These are phyloP conservation scores for Marasmius oreades DNA, from an alignment of 1,284 basidiomycete genomes.

Conservation along the genomic window DNA sequence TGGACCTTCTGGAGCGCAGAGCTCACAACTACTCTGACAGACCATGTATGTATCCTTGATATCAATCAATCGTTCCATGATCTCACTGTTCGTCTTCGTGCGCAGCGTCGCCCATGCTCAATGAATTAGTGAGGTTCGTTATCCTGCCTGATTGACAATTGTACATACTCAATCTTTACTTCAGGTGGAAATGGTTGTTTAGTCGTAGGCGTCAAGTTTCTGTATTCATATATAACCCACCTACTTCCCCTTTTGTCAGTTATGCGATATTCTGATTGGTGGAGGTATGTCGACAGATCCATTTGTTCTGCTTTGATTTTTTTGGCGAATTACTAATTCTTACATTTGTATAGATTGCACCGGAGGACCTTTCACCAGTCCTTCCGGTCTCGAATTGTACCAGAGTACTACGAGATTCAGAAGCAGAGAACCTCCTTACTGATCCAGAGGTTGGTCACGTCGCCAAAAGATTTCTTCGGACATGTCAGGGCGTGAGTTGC, in stretches of 20 bases:
- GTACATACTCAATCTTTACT: neutral
- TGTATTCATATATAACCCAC: too few species aligned
- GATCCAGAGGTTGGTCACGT: conserved; percentile 15
- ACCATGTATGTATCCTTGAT: conserved; percentile 4
- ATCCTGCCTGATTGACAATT: neutral
- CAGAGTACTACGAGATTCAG: conserved; percentile 15
- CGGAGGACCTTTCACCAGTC: conserved; percentile 21
- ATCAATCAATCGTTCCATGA: neutral
- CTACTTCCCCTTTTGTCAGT: neutral
- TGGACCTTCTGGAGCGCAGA: conserved; percentile 22
- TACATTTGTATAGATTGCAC: conserved; percentile 10
- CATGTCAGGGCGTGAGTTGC: conserved; percentile 22
- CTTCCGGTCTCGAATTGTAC: conserved; percentile 14
- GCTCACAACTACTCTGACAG: conserved; percentile 21
- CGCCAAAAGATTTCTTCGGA: conserved; percentile 22
- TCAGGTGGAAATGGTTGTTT: neutral
- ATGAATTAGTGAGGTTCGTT: conserved; percentile 21
- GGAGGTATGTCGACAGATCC: conserved; percentile 21
- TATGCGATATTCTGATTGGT: conserved; percentile 25
- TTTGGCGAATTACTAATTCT: neutral
- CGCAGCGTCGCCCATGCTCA: conserved; percentile 18
- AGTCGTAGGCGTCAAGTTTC: too few species aligned
- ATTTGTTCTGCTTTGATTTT: neutral
- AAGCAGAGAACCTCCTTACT: conserved; percentile 14
- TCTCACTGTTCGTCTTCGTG: neutral